These are phyloP conservation scores for Entomortierella lignicola DNA, from an alignment of 192 early-diverging fungal genomes.

Conservation along the genomic window DNA sequence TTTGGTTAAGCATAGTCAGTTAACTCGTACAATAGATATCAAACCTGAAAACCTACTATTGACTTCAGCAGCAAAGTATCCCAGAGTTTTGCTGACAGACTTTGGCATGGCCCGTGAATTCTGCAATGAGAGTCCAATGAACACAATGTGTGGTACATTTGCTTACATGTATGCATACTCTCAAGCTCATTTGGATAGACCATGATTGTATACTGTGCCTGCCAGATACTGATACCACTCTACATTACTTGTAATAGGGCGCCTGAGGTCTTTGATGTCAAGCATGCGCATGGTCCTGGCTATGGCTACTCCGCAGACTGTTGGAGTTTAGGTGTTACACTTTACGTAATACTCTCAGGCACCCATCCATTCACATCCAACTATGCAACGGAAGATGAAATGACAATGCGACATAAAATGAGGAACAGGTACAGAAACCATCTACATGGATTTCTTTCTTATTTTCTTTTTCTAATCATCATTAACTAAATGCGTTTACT, in stretches of 20 bases:
- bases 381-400: constrained; percentile 24
- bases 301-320: constrained; percentile 72
- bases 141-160: constrained; percentile 91
- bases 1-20: constrained; percentile 4
- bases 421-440: not conserved
- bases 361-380: constrained; percentile 35
- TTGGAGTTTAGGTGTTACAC: constrained; percentile 85
- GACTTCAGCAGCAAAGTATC: constrained; percentile 56
- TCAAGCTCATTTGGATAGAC: not conserved
- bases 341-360: constrained; percentile 79
- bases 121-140: constrained; percentile 79
- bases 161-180: constrained; percentile 48
- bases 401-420: constrained; percentile 29
- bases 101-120: constrained; percentile 91
- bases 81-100: constrained; percentile 85
- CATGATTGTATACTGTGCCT: too few relatives aligned
- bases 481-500: too few relatives aligned
- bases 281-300: constrained; percentile 43
- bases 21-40: constrained; percentile 52
- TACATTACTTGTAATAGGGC: too few relatives aligned
- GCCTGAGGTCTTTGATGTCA: constrained; percentile 37
- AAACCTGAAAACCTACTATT: constrained; percentile 83
- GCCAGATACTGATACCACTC: too few relatives aligned
- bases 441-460: constrained; percentile 41
- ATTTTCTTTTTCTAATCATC: too few relatives aligned